Base-by-base conservation (phyloP, 106 monocot genomes). In the Narthecium ossifragum region DNA sequence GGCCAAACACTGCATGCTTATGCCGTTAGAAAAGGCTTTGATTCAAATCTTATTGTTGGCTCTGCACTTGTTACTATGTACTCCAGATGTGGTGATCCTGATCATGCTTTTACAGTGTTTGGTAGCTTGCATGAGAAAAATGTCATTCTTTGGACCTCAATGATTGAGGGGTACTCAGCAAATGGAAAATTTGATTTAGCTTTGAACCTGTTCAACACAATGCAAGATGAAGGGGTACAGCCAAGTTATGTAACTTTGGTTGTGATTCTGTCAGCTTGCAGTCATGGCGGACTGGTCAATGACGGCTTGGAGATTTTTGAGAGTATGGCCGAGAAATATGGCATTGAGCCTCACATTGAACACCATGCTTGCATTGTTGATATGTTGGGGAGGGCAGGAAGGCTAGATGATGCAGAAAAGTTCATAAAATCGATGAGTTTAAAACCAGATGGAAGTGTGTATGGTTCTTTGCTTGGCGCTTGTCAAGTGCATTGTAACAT, bases 401-500 rank as follows among this genome's bases (percentile, higher is more conserved):
- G 69, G 47, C 34, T 79, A 8, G 43, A 74, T 17, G 73, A 70
- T 11, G 79, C 73, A 21, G 69, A 74, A 43, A 55, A 33, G 26
- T 70, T 79, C 31, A 79, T 79, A 12, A 55, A 56, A 26, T 55
- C 33, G 4, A 79, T 79, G 69, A 31, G n/a, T 18, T n/a, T 74
- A 34, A 53, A 23, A 57, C 65, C 69, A 59, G 60, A 30, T 56
- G 69, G 58, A 15, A 61, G 64, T 41, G 33, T 79, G 5, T 50
- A 50, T 56, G 79, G 79, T 61, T 60, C 67, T n/a, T 49, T 79
- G 38, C 79, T 79, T 26, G 79, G 79, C 60, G 79, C 79, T 40
- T 79, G 79, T 61, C 79, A 73, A 60, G 54, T 70, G 32, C 73
- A 79, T 61, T 27, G 31, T 33, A 73, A 79, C 50, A 69, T 74